phyloP scores from a whole-genome alignment of 129 eudicot species.

The Flaveria ramosissima region DNA sequence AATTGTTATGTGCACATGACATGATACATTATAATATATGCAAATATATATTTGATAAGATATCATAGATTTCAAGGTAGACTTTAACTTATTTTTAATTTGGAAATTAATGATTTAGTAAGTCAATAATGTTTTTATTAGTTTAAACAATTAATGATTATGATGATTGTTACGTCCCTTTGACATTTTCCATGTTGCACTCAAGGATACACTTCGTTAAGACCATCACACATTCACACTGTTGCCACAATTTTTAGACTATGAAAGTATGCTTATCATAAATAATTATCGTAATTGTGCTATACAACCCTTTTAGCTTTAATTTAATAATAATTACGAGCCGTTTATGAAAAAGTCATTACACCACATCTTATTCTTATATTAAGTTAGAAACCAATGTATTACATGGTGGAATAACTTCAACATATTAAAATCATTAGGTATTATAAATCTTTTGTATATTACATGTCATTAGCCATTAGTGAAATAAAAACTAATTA shows the following conservation, averaged over 20 bases:
- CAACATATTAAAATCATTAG: too few species aligned
- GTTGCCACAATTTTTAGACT: not conserved
- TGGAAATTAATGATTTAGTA: not conserved
- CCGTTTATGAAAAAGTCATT: too few species aligned
- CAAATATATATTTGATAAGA: slow-evolving; percentile 3
- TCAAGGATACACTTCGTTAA: slow-evolving; percentile 25
- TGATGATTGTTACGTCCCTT: slow-evolving; percentile 25
- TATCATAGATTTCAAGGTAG: slow-evolving; percentile 19
- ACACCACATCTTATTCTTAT: not conserved
- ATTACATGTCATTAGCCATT: too few species aligned
- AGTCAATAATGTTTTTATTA: not conserved
- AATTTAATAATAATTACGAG: too few species aligned
- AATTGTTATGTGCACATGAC: slow-evolving; percentile 25
- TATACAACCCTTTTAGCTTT: too few species aligned
- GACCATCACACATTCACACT: slow-evolving; percentile 21
- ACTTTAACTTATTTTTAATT: slow-evolving; percentile 15
- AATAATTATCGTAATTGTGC: too few species aligned
- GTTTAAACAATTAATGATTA: slow-evolving; percentile 13
- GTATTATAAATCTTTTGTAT: too few species aligned
- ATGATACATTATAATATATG: slow-evolving; percentile 11
- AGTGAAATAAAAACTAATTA: too few species aligned
- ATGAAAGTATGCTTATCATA: too few species aligned
- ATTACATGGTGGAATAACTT: too few species aligned
- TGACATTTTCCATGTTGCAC: slow-evolving; percentile 40
- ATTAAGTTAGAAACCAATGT: too few species aligned